Evolutionary conservation across 306 rosid genomes (phyloP), one percentile per base, ranked within the genome.

Genomic region (Lathyrus aphaca): DNA sequence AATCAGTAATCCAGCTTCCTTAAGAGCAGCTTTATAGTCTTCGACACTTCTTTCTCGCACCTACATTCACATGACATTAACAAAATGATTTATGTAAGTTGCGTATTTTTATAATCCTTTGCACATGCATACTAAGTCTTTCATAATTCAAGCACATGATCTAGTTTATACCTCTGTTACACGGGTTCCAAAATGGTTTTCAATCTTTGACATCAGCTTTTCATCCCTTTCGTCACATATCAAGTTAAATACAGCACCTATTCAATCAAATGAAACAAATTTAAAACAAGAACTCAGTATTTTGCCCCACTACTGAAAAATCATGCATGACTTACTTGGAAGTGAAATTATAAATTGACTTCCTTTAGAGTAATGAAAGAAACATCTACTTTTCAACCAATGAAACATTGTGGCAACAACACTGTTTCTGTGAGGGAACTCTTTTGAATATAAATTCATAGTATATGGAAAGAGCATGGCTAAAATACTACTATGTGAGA

Each of bases 201-300:
- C 85, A 77, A 87, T 87, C 78, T 82, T 84, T 0, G 74, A 64
- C 84, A 84, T 75, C 29, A 75, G 60, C 13, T 5, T 64, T 40
- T 59, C 75, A 49, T 87, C 89, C 77, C 56, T 53, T 5, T 82
- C 74, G 11, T 45, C 77, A 45, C 81, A 82, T 56, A 86, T 44
- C 84, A 87, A 61, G 81, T 87, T 84, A 77, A 86, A 87, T 4
- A 87, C 91, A 73, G 87, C 87, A 27, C 87, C 87, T 84, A 76
- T 61, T 66, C 35, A 53, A 69, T 65, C 73, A 64, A 49, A 59
- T 30, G 38, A 69, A 57, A 64, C 77, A 69, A 13, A 42, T 23
- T 48, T 32, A 9, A 19, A 45, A 5, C 63, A 49, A 21, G 23
- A 53, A 40, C 4, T 70, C 29, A 56, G 15, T 37, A 72, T 32